Conservation (phyloP, 2,329 filamentous ascomycete species). For the Beauveria asiatica region DNA sequence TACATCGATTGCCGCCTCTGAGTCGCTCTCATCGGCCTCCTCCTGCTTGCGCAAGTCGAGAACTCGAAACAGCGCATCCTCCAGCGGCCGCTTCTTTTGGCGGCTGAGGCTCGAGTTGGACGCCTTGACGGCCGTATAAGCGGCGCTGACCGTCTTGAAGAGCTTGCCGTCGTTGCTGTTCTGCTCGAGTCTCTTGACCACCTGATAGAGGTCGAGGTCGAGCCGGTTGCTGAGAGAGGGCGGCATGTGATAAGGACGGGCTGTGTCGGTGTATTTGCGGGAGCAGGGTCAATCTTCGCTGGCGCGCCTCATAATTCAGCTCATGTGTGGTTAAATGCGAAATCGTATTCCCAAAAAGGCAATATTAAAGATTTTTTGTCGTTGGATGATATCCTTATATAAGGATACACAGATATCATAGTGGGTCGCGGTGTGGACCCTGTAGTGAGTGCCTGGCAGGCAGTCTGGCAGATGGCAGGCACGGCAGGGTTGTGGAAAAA, state of each 20-base stretch:
- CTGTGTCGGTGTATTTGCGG: background rate
- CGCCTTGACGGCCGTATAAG: conserved; percentile 72
- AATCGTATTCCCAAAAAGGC: background rate
- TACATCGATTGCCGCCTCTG: conserved; percentile 40
- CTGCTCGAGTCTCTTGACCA: conserved; percentile 65
- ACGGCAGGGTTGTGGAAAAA: no score
- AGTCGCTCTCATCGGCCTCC: conserved; percentile 42
- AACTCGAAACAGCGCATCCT: conserved; percentile 79
- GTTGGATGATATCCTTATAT: no score
- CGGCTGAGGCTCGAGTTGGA: conserved; percentile 84
- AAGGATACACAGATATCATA: no score
- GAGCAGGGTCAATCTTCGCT: no score
- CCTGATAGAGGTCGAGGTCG: conserved; percentile 68
- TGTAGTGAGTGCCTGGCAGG: no score
- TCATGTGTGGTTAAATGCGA: background rate
- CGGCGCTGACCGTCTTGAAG: conserved; percentile 42
- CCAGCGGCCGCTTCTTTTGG: conserved; percentile 70
- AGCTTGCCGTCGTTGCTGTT: conserved; percentile 47
- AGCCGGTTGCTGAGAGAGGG: conserved; percentile 23
- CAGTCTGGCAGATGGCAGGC: no score
- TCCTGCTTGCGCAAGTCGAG: conserved; percentile 64
- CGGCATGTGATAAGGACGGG: background rate
- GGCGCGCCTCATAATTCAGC: no score
- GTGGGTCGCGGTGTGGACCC: no score
- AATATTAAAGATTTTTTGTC: no score